phyloP scores from a whole-genome alignment of 192 early-diverging fungal genomes.

The Coemansia sp. region DNA sequence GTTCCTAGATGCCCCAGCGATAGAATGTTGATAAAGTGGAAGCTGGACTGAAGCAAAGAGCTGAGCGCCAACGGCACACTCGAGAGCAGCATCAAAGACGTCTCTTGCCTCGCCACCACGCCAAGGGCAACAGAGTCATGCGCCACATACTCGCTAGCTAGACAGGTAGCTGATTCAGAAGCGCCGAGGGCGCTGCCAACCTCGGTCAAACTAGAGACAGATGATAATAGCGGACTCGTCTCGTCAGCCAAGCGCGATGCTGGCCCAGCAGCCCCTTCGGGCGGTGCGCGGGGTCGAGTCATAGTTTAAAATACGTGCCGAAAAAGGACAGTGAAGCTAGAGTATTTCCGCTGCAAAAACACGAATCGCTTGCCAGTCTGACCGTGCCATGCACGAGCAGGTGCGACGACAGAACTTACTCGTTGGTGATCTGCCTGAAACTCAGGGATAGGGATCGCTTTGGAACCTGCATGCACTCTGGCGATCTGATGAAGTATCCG shows the following conservation, averaged over 20 bases:
- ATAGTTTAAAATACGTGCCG: neutral
- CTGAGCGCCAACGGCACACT: slow-evolving; percentile 32
- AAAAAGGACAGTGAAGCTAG: too few relatives aligned
- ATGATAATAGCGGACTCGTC: slow-evolving; percentile 18
- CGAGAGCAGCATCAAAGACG: too few relatives aligned
- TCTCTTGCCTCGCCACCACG: too few relatives aligned
- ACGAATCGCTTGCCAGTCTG: neutral
- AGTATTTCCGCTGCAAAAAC: neutral
- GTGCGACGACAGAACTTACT: neutral
- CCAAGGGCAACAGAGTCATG: slow-evolving; percentile 6
- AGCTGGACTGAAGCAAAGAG: slow-evolving; percentile 64
- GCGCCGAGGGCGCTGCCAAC: neutral
- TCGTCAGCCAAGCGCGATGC: neutral
- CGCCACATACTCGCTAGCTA: neutral
- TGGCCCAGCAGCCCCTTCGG: neutral
- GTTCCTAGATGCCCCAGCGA: slow-evolving; percentile 62
- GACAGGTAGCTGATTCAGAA: neutral
- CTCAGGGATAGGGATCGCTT: neutral
- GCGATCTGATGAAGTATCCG: neutral
- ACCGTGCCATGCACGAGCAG: neutral
- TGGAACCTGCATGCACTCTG: neutral
- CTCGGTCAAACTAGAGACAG: neutral
- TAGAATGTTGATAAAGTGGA: slow-evolving; percentile 61
- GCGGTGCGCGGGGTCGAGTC: neutral
- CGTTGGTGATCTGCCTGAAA: too few relatives aligned